Evolutionary conservation across 208 protist species (phyloP).

Genomic region (Leptomonas pyrrhocoris): DNA sequence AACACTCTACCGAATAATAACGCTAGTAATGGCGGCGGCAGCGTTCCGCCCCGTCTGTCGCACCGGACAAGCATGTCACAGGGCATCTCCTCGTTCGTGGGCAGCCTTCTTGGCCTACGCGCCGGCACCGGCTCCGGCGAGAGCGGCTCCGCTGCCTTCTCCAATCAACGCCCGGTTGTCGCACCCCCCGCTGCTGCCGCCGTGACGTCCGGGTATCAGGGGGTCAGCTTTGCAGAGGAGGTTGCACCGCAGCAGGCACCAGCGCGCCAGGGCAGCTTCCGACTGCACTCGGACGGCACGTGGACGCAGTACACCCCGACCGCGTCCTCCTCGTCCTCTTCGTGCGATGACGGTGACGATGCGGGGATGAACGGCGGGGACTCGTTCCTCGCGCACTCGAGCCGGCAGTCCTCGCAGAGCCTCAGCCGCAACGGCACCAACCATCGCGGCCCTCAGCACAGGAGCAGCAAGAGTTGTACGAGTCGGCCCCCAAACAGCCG

Average conservation of each 20-base stretch:
- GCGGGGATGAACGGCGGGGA: slow-evolving; percentile 1
- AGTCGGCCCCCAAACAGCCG: not conserved
- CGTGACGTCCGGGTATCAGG: not conserved
- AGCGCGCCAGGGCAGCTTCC: slow-evolving; percentile 25
- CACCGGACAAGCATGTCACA: slow-evolving; percentile 9
- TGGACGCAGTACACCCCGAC: slow-evolving; percentile 39
- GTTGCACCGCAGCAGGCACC: slow-evolving; percentile 1
- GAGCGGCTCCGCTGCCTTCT: not conserved
- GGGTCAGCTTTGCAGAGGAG: slow-evolving; percentile 6
- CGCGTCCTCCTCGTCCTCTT: slow-evolving; percentile 4
- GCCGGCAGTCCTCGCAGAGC: slow-evolving; percentile 5
- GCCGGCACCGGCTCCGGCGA: slow-evolving; percentile 2
- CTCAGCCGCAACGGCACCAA: not conserved
- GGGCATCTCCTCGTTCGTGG: slow-evolving; percentile 6
- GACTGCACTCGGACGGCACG: slow-evolving; percentile 24
- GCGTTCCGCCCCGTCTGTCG: not conserved
- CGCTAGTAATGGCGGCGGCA: not conserved
- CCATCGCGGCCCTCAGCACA: not conserved
- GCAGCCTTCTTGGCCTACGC: slow-evolving; percentile 6
- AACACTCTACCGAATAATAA: not conserved
- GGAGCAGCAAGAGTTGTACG: not conserved
- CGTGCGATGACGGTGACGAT: not conserved
- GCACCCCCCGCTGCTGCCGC: not conserved
- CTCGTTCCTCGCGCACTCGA: slow-evolving; percentile 3
- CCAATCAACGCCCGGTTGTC: not conserved